These are phyloP conservation scores for Mucor ambiguus DNA, from an alignment of 371 early-diverging fungal species.

Conservation along the genomic window DNA sequence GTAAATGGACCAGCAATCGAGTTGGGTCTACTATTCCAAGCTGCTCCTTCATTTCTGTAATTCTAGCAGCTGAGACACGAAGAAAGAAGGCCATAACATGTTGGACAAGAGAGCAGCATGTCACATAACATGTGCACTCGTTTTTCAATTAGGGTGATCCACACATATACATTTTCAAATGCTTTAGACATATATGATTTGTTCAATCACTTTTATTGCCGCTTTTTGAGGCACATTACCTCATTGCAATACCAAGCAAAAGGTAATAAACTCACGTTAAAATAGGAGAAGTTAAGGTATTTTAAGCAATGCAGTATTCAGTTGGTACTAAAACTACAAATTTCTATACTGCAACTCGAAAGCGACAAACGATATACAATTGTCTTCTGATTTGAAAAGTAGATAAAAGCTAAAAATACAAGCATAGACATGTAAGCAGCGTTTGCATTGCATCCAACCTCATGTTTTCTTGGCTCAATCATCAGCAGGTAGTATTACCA, in stretches of 20 bases:
- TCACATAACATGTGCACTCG: too few relatives aligned
- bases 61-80: too few relatives aligned
- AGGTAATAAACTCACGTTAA: not conserved
- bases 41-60: too few relatives aligned
- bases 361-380: not conserved
- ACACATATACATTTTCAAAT: too few relatives aligned
- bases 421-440: too few relatives aligned
- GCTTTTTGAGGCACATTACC: not conserved
- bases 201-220: not conserved
- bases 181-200: not conserved
- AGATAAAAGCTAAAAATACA: not conserved
- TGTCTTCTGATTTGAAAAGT: not conserved
- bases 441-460: not conserved
- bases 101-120: too few relatives aligned
- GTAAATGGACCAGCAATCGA: too few relatives aligned
- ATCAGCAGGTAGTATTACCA: too few relatives aligned
- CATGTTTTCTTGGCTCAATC: not conserved
- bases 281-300: not conserved
- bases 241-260: not conserved
- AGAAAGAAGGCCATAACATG: too few relatives aligned
- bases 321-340: not conserved
- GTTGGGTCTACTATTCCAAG: too few relatives aligned
- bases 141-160: too few relatives aligned
- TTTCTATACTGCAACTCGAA: not conserved
- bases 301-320: not conserved